These are phyloP conservation scores for Ophiocordyceps australis DNA, from an alignment of 2,329 filamentous ascomycete genomes.

Conservation along the genomic window DNA sequence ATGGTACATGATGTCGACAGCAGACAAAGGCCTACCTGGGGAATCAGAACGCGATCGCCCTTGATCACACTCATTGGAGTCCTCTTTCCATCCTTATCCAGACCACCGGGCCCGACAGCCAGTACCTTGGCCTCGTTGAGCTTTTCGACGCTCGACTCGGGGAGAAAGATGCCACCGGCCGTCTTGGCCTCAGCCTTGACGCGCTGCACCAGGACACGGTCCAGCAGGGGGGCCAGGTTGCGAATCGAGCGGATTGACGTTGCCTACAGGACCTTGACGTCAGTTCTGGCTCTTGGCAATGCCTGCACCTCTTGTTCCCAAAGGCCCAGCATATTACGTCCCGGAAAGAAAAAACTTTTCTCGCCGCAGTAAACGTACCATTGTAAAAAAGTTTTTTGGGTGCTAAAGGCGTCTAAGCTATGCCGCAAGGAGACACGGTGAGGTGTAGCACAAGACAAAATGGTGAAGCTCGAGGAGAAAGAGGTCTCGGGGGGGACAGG, in stretches of 20 bases:
- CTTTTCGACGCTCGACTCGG: conserved; percentile 93
- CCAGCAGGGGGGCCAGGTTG: conserved; percentile 83
- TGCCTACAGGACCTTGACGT: conserved; percentile 20
- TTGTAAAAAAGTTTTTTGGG: too few relatives aligned
- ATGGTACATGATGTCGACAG: too few relatives aligned
- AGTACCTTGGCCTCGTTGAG: conserved; percentile 95
- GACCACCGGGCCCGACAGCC: conserved; percentile 75
- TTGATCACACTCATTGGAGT: conserved; percentile 64
- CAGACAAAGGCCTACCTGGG: conserved; percentile 67
- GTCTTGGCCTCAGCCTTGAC: conserved; percentile 96
- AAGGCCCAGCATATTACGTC: too few relatives aligned
- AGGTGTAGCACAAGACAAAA: too few relatives aligned
- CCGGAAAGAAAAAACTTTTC: too few relatives aligned
- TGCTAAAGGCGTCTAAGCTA: too few relatives aligned
- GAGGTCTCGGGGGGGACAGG: too few relatives aligned
- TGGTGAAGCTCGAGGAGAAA: too few relatives aligned
- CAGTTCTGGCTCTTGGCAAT: too few relatives aligned
- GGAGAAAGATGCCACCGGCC: conserved; percentile 90
- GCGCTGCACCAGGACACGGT: conserved; percentile 96
- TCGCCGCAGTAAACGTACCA: too few relatives aligned
- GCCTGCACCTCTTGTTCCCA: too few relatives aligned
- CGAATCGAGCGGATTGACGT: conserved; percentile 87
- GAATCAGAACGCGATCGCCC: conserved; percentile 90
- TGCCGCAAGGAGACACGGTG: too few relatives aligned
- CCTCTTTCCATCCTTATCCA: conserved; percentile 81